Evolutionary conservation across 257 asterid species (phyloP).

Genomic region (Solanum raphanifolium): DNA sequence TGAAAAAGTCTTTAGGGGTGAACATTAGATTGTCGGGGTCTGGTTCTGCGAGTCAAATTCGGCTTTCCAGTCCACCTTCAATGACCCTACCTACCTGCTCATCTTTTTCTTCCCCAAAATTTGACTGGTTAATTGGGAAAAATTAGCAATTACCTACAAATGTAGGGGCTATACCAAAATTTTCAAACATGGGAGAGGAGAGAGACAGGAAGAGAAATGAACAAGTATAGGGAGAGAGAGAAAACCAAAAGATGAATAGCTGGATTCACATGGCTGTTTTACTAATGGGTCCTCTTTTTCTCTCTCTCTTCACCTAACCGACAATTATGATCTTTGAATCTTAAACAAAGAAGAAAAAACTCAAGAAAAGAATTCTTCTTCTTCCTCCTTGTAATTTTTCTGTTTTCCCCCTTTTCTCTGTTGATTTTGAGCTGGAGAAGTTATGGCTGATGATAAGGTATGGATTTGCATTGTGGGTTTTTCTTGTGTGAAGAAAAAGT

Average conservation of each 20-base stretch:
- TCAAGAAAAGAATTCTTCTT: conserved; percentile 1
- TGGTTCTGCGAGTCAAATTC: background rate
- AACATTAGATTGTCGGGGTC: background rate
- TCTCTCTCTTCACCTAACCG: conserved; percentile 37
- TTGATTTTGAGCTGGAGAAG: conserved; percentile 6
- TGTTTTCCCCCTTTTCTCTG: background rate
- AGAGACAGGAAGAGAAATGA: background rate
- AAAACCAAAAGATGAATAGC: conserved; percentile 21
- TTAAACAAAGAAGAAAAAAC: conserved; percentile 10
- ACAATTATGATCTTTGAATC: conserved; percentile 46
- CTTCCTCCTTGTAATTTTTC: background rate
- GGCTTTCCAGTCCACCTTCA: background rate
- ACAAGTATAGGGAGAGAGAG: background rate
- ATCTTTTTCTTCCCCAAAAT: background rate
- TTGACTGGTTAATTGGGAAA: background rate
- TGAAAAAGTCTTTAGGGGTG: background rate
- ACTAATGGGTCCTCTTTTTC: conserved; percentile 25
- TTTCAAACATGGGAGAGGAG: background rate
- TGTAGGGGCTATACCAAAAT: background rate
- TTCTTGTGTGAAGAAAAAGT: background rate
- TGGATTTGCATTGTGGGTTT: background rate
- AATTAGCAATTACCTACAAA: background rate
- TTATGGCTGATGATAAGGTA: conserved; percentile 53
- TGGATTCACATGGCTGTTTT: conserved; percentile 74
- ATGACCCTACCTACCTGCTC: background rate